phyloP scores from a whole-genome alignment of 768 basidiomycete species.

The Mycena vitilis region DNA sequence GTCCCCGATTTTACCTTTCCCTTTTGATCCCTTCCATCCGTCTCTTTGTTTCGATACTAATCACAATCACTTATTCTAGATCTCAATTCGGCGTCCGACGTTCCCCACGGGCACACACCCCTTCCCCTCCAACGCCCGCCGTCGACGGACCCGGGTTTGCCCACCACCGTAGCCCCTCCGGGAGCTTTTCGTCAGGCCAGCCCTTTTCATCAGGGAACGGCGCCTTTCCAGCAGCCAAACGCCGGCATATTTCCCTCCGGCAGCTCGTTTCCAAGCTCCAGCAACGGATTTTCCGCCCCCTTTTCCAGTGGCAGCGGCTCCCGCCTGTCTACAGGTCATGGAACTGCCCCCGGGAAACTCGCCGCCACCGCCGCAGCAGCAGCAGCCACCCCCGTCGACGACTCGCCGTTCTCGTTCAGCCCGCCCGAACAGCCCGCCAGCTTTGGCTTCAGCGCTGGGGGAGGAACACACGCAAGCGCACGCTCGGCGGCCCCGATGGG shows the following conservation, averaged over 20 bases:
- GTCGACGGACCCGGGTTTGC: slow-evolving; percentile 17
- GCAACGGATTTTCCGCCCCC: slow-evolving; percentile 10
- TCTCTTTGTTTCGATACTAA: slow-evolving; percentile 5
- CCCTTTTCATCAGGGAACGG: slow-evolving; percentile 30
- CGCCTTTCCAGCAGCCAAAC: slow-evolving; percentile 27
- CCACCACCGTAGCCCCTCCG: slow-evolving; percentile 19
- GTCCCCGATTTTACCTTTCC: not conserved
- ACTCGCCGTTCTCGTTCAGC: slow-evolving; percentile 69
- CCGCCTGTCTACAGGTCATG: slow-evolving; percentile 51
- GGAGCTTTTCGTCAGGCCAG: slow-evolving; percentile 18
- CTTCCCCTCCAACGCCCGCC: slow-evolving; percentile 29
- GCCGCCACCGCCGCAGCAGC: too few species aligned
- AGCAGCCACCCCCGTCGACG: slow-evolving; percentile 57
- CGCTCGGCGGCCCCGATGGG: slow-evolving; percentile 60
- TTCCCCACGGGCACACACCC: slow-evolving; percentile 31
- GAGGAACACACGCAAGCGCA: slow-evolving; percentile 60
- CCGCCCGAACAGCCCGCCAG: slow-evolving; percentile 41
- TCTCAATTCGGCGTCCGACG: slow-evolving; percentile 43
- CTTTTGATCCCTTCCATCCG: not conserved
- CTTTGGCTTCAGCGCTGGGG: slow-evolving; percentile 2
- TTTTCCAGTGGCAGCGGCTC: slow-evolving; percentile 24
- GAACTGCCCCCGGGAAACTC: slow-evolving; percentile 78
- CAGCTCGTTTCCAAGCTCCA: slow-evolving; percentile 25
- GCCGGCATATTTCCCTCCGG: slow-evolving; percentile 22
- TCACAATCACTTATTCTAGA: slow-evolving; percentile 8